A percentile compares a stretch with the other conserved stretches of the same genome.
Conservation (phyloP, 225 moss, liverwort and hornwort species). For the Lunularia cruciata region DNA sequence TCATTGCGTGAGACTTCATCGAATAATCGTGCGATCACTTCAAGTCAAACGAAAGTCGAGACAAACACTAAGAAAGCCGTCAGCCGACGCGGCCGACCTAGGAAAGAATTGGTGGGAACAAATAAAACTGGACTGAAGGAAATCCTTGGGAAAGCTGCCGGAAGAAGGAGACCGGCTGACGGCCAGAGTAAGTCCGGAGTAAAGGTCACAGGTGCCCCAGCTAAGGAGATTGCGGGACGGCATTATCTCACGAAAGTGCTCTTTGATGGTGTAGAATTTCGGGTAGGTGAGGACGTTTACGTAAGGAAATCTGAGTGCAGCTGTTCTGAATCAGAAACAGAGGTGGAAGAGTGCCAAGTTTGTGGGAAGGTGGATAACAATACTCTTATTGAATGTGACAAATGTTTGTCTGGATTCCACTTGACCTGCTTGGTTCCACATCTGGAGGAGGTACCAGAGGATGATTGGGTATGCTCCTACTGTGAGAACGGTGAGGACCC, state of each 20-base stretch:
- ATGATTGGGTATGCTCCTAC: conserved; percentile 71
- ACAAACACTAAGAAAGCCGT: background rate
- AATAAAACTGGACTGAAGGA: no score
- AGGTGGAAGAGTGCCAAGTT: conserved; percentile 80
- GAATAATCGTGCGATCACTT: background rate
- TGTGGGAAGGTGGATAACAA: conserved; percentile 54
- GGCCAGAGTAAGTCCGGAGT: conserved; percentile 1
- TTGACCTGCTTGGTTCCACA: conserved; percentile 71
- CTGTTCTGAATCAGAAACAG: conserved; percentile 53
- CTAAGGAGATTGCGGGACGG: conserved; percentile 13
- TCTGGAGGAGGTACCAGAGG: conserved; percentile 80
- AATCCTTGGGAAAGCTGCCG: background rate
- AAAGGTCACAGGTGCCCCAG: background rate
- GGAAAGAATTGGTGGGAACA: no score
- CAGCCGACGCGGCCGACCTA: conserved; percentile 7
- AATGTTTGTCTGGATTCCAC: conserved; percentile 80
- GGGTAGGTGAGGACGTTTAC: conserved; percentile 81
- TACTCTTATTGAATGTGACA: conserved; percentile 85
- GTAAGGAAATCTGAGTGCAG: conserved; percentile 46
- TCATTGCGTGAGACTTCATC: background rate
- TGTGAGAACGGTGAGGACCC: conserved; percentile 64
- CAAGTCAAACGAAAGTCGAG: background rate
- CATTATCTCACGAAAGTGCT: conserved; percentile 38
- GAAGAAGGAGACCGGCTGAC: background rate
- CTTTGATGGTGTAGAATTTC: conserved; percentile 57